Percentiles rank a stretch among this genome's conserved stretches.
Conservation (phyloP, 1,284 basidiomycete genomes). For the Ustilago crameri region DNA sequence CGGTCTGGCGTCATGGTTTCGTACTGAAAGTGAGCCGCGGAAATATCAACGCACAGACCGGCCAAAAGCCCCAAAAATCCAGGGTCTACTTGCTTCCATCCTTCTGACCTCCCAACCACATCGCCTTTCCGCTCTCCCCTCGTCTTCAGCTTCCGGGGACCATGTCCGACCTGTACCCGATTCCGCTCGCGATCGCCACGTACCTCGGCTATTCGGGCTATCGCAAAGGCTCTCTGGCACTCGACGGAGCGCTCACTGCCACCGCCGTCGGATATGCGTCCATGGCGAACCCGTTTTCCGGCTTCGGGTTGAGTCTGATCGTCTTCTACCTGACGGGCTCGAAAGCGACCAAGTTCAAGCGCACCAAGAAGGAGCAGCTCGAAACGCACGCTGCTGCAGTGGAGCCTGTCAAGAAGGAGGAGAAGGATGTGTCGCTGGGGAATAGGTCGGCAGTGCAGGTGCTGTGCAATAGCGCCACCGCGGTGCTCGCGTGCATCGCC, state of each 20-base stretch:
- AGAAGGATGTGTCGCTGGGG: slow-evolving; percentile 38
- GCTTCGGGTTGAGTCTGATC: slow-evolving; percentile 57
- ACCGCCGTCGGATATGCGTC: slow-evolving; percentile 52
- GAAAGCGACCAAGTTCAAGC: slow-evolving; percentile 80
- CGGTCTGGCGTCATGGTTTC: too few species aligned
- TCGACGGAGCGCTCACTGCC: slow-evolving; percentile 53
- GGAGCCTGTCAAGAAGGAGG: background rate
- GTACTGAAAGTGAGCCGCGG: background rate
- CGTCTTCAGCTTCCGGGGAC: background rate
- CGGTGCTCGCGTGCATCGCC: slow-evolving; percentile 19
- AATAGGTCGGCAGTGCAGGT: slow-evolving; percentile 56
- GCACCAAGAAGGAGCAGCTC: slow-evolving; percentile 75
- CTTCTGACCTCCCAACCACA: background rate
- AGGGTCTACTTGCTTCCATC: slow-evolving; percentile 1
- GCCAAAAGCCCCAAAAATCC: background rate
- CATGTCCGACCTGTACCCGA: slow-evolving; percentile 23
- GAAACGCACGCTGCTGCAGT: slow-evolving; percentile 71
- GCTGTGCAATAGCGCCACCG: slow-evolving; percentile 50
- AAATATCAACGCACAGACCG: slow-evolving; percentile 4
- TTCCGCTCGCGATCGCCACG: slow-evolving; percentile 24
- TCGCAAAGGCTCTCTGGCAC: slow-evolving; percentile 58
- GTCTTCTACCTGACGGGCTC: slow-evolving; percentile 77
- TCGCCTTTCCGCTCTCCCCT: background rate
- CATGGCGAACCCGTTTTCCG: slow-evolving; percentile 56
- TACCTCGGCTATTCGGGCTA: slow-evolving; percentile 41